Percentiles rank a stretch among this genome's conserved stretches.
These are phyloP conservation scores for Vickermania spadyakhi DNA, from an alignment of 208 protist species.

Conservation along the genomic window DNA sequence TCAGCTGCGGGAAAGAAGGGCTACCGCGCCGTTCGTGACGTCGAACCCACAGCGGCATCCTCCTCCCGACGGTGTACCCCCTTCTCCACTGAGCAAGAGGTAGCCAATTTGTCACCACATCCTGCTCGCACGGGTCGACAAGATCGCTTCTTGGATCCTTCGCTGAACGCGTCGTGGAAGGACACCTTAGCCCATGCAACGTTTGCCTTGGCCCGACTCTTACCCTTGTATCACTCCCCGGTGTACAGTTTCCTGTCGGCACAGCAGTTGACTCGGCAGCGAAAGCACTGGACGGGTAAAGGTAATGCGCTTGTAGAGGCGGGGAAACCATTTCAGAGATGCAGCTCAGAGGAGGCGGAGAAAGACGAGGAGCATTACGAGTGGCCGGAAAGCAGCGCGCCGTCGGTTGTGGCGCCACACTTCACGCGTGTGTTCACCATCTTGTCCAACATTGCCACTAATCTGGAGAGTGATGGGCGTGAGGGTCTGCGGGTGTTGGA, in stretches of 20 bases:
- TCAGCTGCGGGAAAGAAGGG: neutral
- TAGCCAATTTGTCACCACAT: too few species aligned
- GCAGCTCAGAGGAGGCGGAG: neutral
- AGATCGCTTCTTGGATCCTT: too few species aligned
- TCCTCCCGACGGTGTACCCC: too few species aligned
- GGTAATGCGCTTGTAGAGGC: too few species aligned
- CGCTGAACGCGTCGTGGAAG: too few species aligned
- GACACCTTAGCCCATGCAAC: neutral
- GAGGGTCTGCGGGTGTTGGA: neutral
- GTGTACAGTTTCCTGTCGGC: neutral
- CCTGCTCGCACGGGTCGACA: too few species aligned
- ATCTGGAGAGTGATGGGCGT: neutral
- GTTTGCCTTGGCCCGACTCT: neutral
- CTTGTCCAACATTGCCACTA: neutral
- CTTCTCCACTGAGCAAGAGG: too few species aligned
- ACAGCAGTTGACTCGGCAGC: neutral
- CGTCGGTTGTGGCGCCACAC: neutral
- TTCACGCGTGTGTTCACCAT: neutral
- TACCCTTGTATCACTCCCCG: neutral
- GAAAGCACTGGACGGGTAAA: too few species aligned
- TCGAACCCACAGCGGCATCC: too few species aligned
- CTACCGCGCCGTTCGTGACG: neutral
- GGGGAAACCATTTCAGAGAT: neutral
- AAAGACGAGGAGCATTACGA: too few species aligned
- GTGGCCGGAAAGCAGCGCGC: neutral